Evolutionary conservation across 805 yeast genomes (phyloP), one percentile per base, ranked within the genome.

Genomic region (Hanseniaspora hatyaiensis): DNA sequence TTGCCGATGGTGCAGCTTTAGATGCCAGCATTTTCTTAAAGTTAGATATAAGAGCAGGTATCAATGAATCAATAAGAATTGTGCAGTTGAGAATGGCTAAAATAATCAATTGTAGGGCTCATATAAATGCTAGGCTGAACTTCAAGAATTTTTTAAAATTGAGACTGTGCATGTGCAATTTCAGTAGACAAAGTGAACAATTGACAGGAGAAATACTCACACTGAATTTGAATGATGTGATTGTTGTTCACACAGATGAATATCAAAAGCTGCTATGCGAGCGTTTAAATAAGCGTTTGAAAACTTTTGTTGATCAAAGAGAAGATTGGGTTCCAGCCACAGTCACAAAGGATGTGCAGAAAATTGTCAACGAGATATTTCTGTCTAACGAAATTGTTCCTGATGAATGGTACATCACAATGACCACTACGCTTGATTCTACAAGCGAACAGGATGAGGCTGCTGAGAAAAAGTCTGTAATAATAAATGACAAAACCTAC

Each of bases 291-390:
- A 37, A 31, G 8, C 22, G 28, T 16, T 16, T 47, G 24, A 71
- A 70, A 48, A 59, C 61, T 4, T 36, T 44, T 29, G 62, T 84
- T 23, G 65, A 72, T 5, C 88, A 82, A 43, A 65, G 67, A 40
- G 97, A 88, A 53, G 66, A 66, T 19, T 89, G 97, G 97, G 76
- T 74, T 50, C 94, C 88, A 46, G 74, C 72, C 16, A 73, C 74
- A n/a, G 73, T 78, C 8, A 58, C 74, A 0, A 58, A 64, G 1
- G 58, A 59, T 1, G 60, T 77, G 1, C 88, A 82, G 56, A 54
- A 48, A 3, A 56, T 63, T 12, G 72, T 77, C 4, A 75, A 75
- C 54, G 70, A 69, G 34, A 70, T 82, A 11, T 67, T 73, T 1
- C 66, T 68, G 12, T 62, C 75, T n/a, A 65, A 69, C 1, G 65